phyloP scores from a whole-genome alignment of 305 asterid genomes.

The Lippia alba region DNA sequence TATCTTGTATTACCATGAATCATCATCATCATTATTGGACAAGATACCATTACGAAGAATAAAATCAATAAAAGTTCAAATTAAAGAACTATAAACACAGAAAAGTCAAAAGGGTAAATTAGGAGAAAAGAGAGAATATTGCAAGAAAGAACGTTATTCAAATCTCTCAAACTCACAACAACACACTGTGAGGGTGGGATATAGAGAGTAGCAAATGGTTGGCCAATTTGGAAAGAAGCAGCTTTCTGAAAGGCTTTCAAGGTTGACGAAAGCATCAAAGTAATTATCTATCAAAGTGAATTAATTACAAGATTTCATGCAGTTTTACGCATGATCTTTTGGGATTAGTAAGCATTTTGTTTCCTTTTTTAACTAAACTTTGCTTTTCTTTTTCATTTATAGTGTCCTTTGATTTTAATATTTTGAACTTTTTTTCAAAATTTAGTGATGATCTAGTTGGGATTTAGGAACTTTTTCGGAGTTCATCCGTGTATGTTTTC shows the following conservation, averaged over 20 bases:
- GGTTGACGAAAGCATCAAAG: conserved; percentile 41
- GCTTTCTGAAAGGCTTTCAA: conserved; percentile 47
- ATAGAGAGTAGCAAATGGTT: conserved; percentile 23
- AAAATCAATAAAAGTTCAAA: conserved; percentile 31
- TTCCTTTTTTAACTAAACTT: not conserved
- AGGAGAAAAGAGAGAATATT: conserved; percentile 9
- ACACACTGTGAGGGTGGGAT: too few species aligned
- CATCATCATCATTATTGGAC: conserved; percentile 14
- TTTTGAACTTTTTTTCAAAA: too few species aligned
- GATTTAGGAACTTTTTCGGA: too few species aligned
- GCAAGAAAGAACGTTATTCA: conserved; percentile 39
- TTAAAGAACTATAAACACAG: not conserved
- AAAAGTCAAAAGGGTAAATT: conserved; percentile 41
- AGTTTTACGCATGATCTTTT: conserved; percentile 29
- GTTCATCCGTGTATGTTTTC: too few species aligned
- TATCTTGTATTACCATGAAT: conserved; percentile 51
- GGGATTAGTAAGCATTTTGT: conserved; percentile 35
- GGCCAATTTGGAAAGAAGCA: conserved; percentile 28
- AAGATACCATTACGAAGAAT: not conserved
- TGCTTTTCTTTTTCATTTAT: not conserved
- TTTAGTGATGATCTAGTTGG: too few species aligned
- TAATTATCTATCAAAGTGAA: conserved; percentile 20
- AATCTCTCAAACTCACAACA: conserved; percentile 41
- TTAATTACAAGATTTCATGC: conserved; percentile 16
- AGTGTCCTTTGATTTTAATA: not conserved